Conservation (phyloP, 164 flowering plant species). For the Saururus chinensis region DNA sequence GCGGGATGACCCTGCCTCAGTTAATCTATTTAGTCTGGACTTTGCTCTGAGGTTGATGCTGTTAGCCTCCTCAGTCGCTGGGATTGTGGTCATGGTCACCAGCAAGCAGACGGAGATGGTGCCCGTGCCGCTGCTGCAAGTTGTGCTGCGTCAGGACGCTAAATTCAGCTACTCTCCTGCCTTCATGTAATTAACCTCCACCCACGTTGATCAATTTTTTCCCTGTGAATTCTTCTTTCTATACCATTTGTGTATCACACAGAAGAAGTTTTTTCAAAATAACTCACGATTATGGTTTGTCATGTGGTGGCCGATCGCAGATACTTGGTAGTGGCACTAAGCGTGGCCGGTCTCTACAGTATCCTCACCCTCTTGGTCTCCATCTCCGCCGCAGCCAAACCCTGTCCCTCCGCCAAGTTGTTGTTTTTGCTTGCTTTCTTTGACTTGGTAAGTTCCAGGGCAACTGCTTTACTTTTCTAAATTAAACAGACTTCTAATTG, state of each 20-base stretch:
- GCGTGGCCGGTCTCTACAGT: conserved; percentile 40
- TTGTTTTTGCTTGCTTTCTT: conserved; percentile 22
- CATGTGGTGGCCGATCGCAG: conserved; percentile 22
- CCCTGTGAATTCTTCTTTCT: neutral
- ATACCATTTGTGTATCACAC: no score
- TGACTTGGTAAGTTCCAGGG: conserved; percentile 45
- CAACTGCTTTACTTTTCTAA: neutral
- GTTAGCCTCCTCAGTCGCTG: conserved; percentile 12
- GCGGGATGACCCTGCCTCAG: neutral
- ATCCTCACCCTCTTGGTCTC: conserved; percentile 32
- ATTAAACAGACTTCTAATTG: neutral
- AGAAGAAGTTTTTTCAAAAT: no score
- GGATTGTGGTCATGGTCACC: conserved; percentile 14
- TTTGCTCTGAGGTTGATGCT: conserved; percentile 13
- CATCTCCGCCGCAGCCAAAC: conserved; percentile 24
- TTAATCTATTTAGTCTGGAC: conserved; percentile 1
- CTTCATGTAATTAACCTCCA: conserved; percentile 14
- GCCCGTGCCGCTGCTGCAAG: neutral
- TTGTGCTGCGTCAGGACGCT: neutral
- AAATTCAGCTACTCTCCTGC: conserved; percentile 19
- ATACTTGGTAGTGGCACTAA: conserved; percentile 54
- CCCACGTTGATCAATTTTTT: neutral
- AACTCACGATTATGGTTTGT: no score
- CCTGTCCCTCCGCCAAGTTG: conserved; percentile 12
- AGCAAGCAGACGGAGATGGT: conserved; percentile 15